phyloP scores from a whole-genome alignment of 2,329 filamentous ascomycete species.

The Cladosporium sp. region DNA sequence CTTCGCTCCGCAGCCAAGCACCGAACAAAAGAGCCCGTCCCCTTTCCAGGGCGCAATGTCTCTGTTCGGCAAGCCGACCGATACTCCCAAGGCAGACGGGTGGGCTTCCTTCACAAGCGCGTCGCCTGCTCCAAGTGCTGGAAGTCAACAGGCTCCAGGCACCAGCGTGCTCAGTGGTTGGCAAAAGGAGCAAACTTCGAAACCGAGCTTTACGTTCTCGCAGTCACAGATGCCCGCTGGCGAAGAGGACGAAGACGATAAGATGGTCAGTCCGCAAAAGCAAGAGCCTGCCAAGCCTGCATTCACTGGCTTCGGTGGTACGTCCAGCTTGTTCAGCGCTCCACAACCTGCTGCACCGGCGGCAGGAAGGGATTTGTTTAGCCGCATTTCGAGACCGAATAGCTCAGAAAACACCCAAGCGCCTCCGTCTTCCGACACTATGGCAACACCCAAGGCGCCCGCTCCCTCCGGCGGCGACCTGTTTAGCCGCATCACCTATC shows the following conservation, averaged over 20 bases:
- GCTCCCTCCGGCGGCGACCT: conserved; percentile 2
- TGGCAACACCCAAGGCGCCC: conserved; percentile 5
- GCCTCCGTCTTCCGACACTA: neutral
- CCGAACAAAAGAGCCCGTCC: conserved; percentile 11
- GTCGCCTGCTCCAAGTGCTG: conserved; percentile 1
- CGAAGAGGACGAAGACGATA: conserved; percentile 19
- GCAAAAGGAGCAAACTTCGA: conserved; percentile 10
- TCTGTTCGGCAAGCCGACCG: conserved; percentile 9
- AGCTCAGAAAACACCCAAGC: neutral
- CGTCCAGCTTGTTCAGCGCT: conserved; percentile 11
- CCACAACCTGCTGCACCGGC: conserved; percentile 1
- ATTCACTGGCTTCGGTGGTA: neutral
- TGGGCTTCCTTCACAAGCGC: conserved; percentile 8
- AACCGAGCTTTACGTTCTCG: conserved; percentile 8
- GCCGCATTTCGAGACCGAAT: conserved; percentile 11
- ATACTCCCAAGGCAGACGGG: conserved; percentile 12
- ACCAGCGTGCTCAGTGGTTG: conserved; percentile 12
- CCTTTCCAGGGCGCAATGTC: conserved; percentile 5
- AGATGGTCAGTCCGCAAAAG: conserved; percentile 21
- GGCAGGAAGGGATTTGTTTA: conserved; percentile 15
- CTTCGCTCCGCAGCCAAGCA: conserved; percentile 9
- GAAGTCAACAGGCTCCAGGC: neutral
- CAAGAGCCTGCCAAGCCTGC: conserved; percentile 11
- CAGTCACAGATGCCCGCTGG: conserved; percentile 3
- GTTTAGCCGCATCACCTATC: conserved; percentile 7